These are phyloP conservation scores for Pythium rishiriense DNA, from an alignment of 352 stramenopile species.

Conservation along the genomic window DNA sequence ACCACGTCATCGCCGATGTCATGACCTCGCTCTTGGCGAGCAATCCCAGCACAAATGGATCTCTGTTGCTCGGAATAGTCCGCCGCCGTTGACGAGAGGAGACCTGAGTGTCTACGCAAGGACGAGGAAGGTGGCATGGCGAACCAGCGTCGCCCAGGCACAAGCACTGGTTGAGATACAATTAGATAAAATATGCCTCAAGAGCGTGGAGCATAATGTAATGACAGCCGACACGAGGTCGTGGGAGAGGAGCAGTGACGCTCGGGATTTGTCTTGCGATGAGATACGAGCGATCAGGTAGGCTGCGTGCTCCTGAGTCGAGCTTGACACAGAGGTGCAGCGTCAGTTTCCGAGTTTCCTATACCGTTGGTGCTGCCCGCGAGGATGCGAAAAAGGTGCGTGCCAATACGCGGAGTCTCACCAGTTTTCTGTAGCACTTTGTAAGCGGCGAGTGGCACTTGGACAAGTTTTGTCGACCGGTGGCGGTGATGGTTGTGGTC, in stretches of 20 bases:
- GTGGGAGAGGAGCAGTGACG: constrained; percentile 49
- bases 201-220: constrained; percentile 63
- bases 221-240: constrained; percentile 64
- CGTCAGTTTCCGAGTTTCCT: constrained; percentile 5
- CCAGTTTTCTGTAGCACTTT: constrained; percentile 73
- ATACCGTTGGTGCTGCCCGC: not conserved
- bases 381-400: constrained; percentile 49
- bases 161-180: constrained; percentile 60
- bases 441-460: constrained; percentile 29
- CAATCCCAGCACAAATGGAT: constrained; percentile 30
- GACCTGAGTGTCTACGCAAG: constrained; percentile 71
- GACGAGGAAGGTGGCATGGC: constrained; percentile 72
- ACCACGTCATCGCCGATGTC: constrained; percentile 32
- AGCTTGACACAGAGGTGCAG: constrained; percentile 2
- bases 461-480: constrained; percentile 15
- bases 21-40: constrained; percentile 38
- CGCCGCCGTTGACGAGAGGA: constrained; percentile 19
- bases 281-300: constrained; percentile 60
- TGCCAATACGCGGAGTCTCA: constrained; percentile 38
- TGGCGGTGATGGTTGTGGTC: not conserved
- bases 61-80: constrained; percentile 19
- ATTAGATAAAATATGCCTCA: constrained; percentile 52
- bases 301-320: constrained; percentile 53
- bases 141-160: constrained; percentile 68
- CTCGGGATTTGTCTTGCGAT: constrained; percentile 49